Evolutionary conservation across 495 filamentous ascomycete species (phyloP).

Genomic region (Clohesyomyces aquaticus): DNA sequence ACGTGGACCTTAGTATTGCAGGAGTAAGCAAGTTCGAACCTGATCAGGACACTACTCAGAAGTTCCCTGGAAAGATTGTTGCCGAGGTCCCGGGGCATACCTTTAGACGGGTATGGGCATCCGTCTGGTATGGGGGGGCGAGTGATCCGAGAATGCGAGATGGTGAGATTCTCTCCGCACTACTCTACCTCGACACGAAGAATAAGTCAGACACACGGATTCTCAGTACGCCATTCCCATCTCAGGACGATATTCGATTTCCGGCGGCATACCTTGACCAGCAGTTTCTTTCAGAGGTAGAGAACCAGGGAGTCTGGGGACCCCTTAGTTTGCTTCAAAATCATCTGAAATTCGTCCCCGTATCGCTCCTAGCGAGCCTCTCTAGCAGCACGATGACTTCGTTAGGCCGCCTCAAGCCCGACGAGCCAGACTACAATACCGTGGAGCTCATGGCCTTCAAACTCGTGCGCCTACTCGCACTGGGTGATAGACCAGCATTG

Average conservation of each 20-base stretch:
- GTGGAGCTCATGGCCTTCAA: slow-evolving; percentile 35
- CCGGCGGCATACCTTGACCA: slow-evolving; percentile 26
- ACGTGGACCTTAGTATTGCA: slow-evolving; percentile 19
- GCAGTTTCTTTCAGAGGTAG: slow-evolving; percentile 35
- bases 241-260: slow-evolving; percentile 22
- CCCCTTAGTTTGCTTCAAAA: slow-evolving; percentile 11
- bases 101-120: background rate
- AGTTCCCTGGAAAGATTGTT: background rate
- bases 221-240: slow-evolving; percentile 24
- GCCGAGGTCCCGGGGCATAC: background rate
- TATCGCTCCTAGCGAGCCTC: slow-evolving; percentile 14
- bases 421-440: background rate
- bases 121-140: slow-evolving; percentile 11
- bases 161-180: slow-evolving; percentile 25
- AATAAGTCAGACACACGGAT: slow-evolving; percentile 2
- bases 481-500: slow-evolving; percentile 41
- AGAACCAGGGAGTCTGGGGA: slow-evolving; percentile 13
- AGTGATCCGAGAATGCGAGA: slow-evolving; percentile 14
- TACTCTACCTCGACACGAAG: slow-evolving; percentile 24
- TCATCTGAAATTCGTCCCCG: slow-evolving; percentile 20
- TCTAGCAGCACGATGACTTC: slow-evolving; percentile 8
- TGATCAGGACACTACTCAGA: background rate
- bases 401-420: background rate
- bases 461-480: slow-evolving; percentile 35
- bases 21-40: background rate